Conservation (phyloP, 371 early-diverging fungal genomes). For the Mycotypha africana region DNA sequence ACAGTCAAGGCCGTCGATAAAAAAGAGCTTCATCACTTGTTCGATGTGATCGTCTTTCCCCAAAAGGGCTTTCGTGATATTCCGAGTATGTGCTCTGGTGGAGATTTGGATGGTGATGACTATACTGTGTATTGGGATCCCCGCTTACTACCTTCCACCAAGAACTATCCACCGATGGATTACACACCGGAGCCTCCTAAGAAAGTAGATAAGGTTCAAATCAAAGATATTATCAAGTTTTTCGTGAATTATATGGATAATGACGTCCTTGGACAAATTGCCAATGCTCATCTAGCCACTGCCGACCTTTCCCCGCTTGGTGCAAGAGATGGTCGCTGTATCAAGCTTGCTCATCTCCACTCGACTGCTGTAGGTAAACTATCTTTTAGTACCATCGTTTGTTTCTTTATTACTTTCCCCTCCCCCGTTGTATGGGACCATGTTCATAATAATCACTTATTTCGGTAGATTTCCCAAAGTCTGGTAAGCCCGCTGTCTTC, state of each 20-base stretch:
- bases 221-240: constrained; percentile 57
- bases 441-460: background rate
- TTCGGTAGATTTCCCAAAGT: constrained; percentile 36
- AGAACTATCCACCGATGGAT: constrained; percentile 53
- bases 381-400: too few species aligned
- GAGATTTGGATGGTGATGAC: constrained; percentile 87
- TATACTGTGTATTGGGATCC: constrained; percentile 69
- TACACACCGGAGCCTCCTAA: constrained; percentile 39
- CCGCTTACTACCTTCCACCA: constrained; percentile 45
- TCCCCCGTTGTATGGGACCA: background rate
- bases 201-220: constrained; percentile 39
- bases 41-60: constrained; percentile 76
- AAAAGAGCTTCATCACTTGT: constrained; percentile 49
- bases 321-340: constrained; percentile 46
- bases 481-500: constrained; percentile 40
- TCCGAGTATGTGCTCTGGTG: constrained; percentile 77
- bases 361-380: constrained; percentile 41
- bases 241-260: constrained; percentile 71
- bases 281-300: constrained; percentile 67
- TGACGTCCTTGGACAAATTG: constrained; percentile 74
- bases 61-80: constrained; percentile 68
- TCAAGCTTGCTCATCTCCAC: constrained; percentile 64
- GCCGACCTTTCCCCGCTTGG: constrained; percentile 54
- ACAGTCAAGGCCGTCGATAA: constrained; percentile 63
- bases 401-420: too few species aligned